phyloP scores from a whole-genome alignment of 164 flowering plant genomes.

The Magnolia kwangsiensis region DNA sequence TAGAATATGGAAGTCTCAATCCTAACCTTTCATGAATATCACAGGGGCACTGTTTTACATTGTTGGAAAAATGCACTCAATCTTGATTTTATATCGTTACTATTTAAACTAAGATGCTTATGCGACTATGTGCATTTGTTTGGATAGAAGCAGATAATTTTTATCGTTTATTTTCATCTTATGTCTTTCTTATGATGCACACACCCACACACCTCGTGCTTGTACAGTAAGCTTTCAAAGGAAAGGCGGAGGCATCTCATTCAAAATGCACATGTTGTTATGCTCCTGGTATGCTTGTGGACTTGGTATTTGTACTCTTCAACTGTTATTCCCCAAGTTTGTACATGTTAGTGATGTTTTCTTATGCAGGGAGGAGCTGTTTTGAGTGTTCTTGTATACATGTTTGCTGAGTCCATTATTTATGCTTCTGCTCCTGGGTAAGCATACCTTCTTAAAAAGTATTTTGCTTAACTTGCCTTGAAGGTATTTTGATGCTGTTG shows the following conservation, averaged over 20 bases:
- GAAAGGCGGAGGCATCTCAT: slow-evolving; percentile 23
- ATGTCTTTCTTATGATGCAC: slow-evolving; percentile 2
- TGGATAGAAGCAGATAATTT: no score
- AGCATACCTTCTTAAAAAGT: slow-evolving; percentile 8
- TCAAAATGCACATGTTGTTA: slow-evolving; percentile 15
- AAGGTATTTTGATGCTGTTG: neutral
- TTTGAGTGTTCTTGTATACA: slow-evolving; percentile 18
- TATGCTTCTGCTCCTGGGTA: slow-evolving; percentile 36
- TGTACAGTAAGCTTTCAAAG: slow-evolving; percentile 28
- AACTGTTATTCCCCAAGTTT: neutral
- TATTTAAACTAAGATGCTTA: no score
- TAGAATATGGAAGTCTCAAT: neutral
- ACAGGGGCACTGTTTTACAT: neutral
- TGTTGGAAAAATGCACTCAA: neutral
- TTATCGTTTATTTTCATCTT: neutral
- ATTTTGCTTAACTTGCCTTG: neutral
- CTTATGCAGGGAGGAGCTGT: slow-evolving; percentile 26
- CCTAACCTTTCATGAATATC: neutral
- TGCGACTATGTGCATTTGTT: no score
- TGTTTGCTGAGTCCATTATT: slow-evolving; percentile 25
- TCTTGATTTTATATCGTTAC: no score
- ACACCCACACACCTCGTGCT: neutral
- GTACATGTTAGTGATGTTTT: slow-evolving; percentile 1
- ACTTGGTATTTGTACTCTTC: neutral
- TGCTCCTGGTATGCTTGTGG: slow-evolving; percentile 18